Evolutionary conservation across 805 yeast genomes (phyloP).

Genomic region (Barnettozyma botsteinii): DNA sequence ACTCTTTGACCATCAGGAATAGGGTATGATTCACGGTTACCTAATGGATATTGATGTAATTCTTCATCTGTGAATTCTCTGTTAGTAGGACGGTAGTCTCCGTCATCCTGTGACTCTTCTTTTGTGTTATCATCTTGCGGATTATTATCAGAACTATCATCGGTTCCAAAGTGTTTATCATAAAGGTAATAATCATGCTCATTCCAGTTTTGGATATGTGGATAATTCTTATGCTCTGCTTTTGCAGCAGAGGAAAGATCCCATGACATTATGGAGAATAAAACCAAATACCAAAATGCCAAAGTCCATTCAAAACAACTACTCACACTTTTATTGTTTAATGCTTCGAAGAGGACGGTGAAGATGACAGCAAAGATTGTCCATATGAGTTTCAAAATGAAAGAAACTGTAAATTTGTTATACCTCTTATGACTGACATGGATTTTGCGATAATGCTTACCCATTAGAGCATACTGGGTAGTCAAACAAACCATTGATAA

Average conservation of each 20-base stretch:
- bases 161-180: conserved; percentile 17
- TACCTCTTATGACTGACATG: conserved; percentile 30
- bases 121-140: no score
- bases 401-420: conserved; percentile 44
- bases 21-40: conserved; percentile 16
- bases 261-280: conserved; percentile 54
- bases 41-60: conserved; percentile 19
- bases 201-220: conserved; percentile 22
- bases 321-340: conserved; percentile 28
- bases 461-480: conserved; percentile 42
- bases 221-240: conserved; percentile 21
- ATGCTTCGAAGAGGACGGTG: conserved; percentile 63
- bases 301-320: conserved; percentile 73
- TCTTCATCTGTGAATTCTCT: conserved; percentile 23
- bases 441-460: conserved; percentile 35
- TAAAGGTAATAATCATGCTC: conserved; percentile 21
- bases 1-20: conserved; percentile 22
- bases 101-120: background rate
- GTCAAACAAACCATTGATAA: conserved; percentile 42
- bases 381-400: conserved; percentile 58
- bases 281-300: conserved; percentile 77
- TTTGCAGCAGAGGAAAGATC: conserved; percentile 67
- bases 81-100: background rate
- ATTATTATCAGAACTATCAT: no score
- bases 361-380: conserved; percentile 54